Evolutionary conservation across 78 protist genomes (phyloP).

Genomic region (Dictyostelium intermedium): DNA sequence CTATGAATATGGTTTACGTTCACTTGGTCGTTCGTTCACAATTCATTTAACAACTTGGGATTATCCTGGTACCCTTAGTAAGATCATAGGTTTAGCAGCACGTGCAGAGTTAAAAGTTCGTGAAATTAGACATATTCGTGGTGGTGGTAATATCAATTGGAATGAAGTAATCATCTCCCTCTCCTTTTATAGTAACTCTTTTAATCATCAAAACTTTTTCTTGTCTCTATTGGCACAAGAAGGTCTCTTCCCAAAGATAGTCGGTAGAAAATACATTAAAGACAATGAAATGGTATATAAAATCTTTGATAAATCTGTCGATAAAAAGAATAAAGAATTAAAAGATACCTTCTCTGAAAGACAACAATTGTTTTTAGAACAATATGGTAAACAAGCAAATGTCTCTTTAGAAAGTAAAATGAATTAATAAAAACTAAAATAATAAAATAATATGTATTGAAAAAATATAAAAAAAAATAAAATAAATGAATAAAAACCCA

Average conservation of each 20-base stretch:
- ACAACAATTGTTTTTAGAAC: constrained; percentile 50
- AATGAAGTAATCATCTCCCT: constrained; percentile 77
- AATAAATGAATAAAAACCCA: neutral
- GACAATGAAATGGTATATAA: constrained; percentile 48
- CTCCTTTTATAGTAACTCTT: constrained; percentile 71
- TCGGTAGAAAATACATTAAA: constrained; percentile 76
- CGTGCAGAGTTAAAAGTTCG: constrained; percentile 73
- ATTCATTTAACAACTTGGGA: constrained; percentile 77
- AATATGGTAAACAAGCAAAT: constrained; percentile 76
- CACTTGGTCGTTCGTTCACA: constrained; percentile 77
- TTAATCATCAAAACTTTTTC: constrained; percentile 83
- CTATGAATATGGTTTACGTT: constrained; percentile 80
- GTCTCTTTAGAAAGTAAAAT: neutral
- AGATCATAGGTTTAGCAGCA: constrained; percentile 62
- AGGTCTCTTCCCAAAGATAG: constrained; percentile 66
- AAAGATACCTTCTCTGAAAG: constrained; percentile 69
- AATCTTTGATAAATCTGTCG: constrained; percentile 33
- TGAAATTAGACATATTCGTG: constrained; percentile 80
- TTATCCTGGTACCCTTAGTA: constrained; percentile 70
- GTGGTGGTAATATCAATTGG: constrained; percentile 82
- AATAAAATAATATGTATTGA: neutral
- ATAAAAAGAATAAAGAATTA: constrained; percentile 34
- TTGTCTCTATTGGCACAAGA: constrained; percentile 47
- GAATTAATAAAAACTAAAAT: neutral
- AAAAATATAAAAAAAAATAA: neutral